Evolutionary conservation across 2,329 filamentous ascomycete genomes (phyloP), one percentile per base, ranked within the genome.

Genomic region (Colletotrichum neosansevieriae): DNA sequence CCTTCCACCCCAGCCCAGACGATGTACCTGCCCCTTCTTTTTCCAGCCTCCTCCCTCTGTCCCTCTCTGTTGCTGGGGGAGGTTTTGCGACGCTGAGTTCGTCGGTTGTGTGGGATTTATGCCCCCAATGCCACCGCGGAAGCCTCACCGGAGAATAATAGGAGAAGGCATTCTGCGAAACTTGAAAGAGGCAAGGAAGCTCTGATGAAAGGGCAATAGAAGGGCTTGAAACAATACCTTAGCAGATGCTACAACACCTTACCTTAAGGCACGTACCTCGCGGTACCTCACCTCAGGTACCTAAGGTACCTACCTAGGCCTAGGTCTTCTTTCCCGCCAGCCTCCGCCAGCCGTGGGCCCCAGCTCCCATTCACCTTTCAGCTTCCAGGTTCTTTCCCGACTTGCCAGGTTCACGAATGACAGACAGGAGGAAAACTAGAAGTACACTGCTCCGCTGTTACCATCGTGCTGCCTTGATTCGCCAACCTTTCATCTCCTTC

Each of bases 171-270:
- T 13, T 19, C 53, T 44, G 53, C 21, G 12, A 57, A n/a, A n/a
- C n/a, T n/a, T n/a, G n/a, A n/a, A 57, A 29, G 6, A 13, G 42
- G 21, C 64, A 49, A 51, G 64, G 24, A 64, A 50, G 61, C 45
- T 67, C 45, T 64, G 60, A 67, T 58, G 60, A 67, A 67, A 45
- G 60, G 65, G 49, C 60, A 36, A 47, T 17, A 12, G 38, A 7
- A 64, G 13, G n/a, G 44, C 53, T 67, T 51, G 59, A 54, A 40
- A 64, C 64, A 53, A 36, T 47, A n/a, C n/a, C n/a, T n/a, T n/a
- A 53, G 53, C 53, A 68, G 60, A 64, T 67, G 64, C 44, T 63
- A 63, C 64, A 45, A 36, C 2, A 24, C 17, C 10, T 51, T 51
- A 51, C 24, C 24, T 17, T 17, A 51, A 51, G 49, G 24, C 2